Evolutionary conservation across 192 early-diverging fungal genomes (phyloP).

Genomic region (Coemansia sp.): DNA sequence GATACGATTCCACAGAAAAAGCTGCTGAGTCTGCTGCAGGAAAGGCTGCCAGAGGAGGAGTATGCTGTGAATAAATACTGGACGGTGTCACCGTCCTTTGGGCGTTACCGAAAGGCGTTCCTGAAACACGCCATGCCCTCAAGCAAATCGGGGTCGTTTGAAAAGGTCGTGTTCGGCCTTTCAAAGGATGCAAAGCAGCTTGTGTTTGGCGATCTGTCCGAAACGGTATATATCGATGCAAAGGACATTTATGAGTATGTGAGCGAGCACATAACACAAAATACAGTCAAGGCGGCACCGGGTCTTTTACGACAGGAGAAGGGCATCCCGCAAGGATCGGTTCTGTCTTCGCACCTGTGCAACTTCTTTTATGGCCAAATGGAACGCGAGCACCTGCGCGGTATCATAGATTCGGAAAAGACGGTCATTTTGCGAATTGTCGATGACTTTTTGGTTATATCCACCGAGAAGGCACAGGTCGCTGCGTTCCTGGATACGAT

Average conservation of each 20-base stretch:
- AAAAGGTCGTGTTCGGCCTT: slow-evolving; percentile 48
- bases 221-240: slow-evolving; percentile 57
- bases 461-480: slow-evolving; percentile 55
- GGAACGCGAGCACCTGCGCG: slow-evolving; percentile 59
- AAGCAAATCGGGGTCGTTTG: slow-evolving; percentile 53
- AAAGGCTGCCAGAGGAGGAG: slow-evolving; percentile 54
- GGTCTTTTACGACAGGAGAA: slow-evolving; percentile 65
- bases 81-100: slow-evolving; percentile 44
- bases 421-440: slow-evolving; percentile 74
- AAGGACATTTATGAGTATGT: slow-evolving; percentile 55
- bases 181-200: slow-evolving; percentile 57
- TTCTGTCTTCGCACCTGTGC: slow-evolving; percentile 85
- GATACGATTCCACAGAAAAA: slow-evolving; percentile 80
- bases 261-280: slow-evolving; percentile 64
- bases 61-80: slow-evolving; percentile 71
- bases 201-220: slow-evolving; percentile 73
- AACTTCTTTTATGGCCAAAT: slow-evolving; percentile 80
- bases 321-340: slow-evolving; percentile 92
- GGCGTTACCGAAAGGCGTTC: slow-evolving; percentile 22
- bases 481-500: slow-evolving; percentile 60
- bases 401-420: slow-evolving; percentile 35
- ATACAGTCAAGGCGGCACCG: slow-evolving; percentile 64
- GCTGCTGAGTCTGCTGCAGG: slow-evolving; percentile 40
- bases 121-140: slow-evolving; percentile 22
- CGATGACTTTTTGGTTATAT: slow-evolving; percentile 85